Evolutionary conservation across 768 basidiomycete species (phyloP).

Genomic region (Lactifluus pinguis): DNA sequence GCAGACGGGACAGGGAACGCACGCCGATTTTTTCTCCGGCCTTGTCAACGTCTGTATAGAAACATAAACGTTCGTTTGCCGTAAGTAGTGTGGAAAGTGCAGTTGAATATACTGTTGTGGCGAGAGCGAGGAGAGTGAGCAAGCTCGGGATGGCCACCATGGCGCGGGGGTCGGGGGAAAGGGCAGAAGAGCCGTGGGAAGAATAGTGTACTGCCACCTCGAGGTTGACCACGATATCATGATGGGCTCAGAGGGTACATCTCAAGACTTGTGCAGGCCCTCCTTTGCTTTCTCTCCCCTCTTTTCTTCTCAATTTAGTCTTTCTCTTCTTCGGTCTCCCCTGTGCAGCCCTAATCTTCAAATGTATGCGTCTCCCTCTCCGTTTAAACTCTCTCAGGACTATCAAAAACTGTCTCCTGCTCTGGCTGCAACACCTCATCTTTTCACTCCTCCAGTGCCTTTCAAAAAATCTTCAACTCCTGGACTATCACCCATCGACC

Average conservation of each 20-base stretch:
- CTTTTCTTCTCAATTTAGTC: neutral
- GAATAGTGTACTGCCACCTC: neutral
- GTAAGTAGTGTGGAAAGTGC: slow-evolving; percentile 74
- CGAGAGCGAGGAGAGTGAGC: slow-evolving; percentile 18
- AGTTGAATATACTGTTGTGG: slow-evolving; percentile 32
- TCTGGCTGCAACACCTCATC: slow-evolving; percentile 12
- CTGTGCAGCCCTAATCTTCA: neutral
- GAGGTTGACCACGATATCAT: neutral
- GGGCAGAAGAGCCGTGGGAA: slow-evolving; percentile 9
- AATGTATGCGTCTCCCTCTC: slow-evolving; percentile 19
- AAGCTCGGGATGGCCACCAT: slow-evolving; percentile 16
- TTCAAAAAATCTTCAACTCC: slow-evolving; percentile 2
- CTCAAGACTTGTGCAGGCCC: neutral
- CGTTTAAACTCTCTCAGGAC: slow-evolving; percentile 4
- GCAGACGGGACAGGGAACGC: slow-evolving; percentile 25
- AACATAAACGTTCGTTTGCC: slow-evolving; percentile 80
- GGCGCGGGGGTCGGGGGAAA: neutral
- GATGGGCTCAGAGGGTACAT: slow-evolving; percentile 2
- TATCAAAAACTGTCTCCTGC: slow-evolving; percentile 10
- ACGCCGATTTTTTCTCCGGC: slow-evolving; percentile 86
- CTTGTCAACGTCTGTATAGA: slow-evolving; percentile 96
- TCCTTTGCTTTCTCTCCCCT: neutral
- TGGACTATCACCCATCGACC: slow-evolving; percentile 15
- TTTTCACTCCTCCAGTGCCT: slow-evolving; percentile 16
- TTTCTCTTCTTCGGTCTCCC: neutral